A percentile compares a stretch with the other conserved stretches of the same genome.
Evolutionary conservation across 2,329 filamentous ascomycete species (phyloP).

Genomic region (Calonectria pseudoturangicola): DNA sequence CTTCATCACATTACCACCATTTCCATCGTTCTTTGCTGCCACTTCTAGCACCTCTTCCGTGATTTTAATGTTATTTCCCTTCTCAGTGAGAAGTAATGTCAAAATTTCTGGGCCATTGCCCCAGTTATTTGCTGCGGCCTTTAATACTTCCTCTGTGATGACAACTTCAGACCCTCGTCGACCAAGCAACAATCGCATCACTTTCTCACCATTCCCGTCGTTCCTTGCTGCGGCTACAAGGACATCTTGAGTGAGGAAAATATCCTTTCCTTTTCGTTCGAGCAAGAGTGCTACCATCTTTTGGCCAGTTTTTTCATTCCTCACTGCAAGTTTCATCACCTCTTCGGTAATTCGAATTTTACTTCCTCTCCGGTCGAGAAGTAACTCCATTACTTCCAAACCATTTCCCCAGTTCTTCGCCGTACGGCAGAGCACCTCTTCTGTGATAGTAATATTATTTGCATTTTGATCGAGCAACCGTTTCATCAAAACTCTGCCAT

Average conservation of each 20-base stretch:
- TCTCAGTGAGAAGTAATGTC: background rate
- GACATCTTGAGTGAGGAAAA: background rate
- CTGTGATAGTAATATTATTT: no score
- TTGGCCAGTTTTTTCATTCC: background rate
- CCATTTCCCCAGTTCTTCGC: no score
- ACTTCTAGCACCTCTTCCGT: background rate
- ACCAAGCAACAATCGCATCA: background rate
- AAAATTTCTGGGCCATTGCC: background rate
- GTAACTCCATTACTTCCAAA: background rate
- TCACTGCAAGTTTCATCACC: background rate
- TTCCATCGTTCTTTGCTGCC: background rate
- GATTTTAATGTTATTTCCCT: background rate
- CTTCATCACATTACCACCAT: background rate
- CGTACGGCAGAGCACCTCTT: no score
- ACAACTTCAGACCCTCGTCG: background rate
- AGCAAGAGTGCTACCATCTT: background rate
- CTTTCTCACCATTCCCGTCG: background rate
- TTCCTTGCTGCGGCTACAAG: background rate
- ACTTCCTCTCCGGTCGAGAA: conserved; percentile 1
- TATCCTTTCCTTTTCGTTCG: background rate
- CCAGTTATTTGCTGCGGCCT: background rate
- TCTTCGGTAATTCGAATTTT: background rate
- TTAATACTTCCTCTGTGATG: background rate
- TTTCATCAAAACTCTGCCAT: no score
- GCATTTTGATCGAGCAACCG: no score